Conservation (phyloP, 371 early-diverging fungal species). For the Mortierella sp. region DNA sequence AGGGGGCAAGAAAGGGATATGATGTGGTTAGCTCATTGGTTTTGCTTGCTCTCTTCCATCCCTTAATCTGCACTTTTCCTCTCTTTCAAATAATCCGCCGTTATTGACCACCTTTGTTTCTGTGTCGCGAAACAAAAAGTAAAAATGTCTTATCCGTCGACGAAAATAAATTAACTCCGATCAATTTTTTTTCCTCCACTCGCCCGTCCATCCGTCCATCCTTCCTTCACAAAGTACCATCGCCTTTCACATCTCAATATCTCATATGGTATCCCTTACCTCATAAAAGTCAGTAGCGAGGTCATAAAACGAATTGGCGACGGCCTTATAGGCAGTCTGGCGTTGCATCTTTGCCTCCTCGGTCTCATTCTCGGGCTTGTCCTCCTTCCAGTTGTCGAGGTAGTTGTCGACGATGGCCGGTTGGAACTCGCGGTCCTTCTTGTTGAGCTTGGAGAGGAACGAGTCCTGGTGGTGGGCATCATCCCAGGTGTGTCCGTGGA, state of each 20-base stretch:
- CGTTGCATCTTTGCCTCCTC: constrained; percentile 60
- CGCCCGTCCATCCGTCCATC: too few relatives aligned
- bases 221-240: too few relatives aligned
- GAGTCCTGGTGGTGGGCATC: constrained; percentile 24
- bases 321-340: constrained; percentile 71
- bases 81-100: not conserved
- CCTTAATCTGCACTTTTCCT: too few relatives aligned
- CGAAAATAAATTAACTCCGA: too few relatives aligned
- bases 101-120: too few relatives aligned
- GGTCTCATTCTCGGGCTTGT: constrained; percentile 46
- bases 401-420: constrained; percentile 70
- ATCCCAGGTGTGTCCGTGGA: constrained; percentile 33
- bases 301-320: constrained; percentile 87
- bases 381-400: constrained; percentile 72
- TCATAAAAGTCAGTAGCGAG: constrained; percentile 90
- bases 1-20: not conserved
- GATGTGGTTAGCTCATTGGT: not conserved
- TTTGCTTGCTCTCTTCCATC: too few relatives aligned
- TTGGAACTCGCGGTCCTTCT: constrained; percentile 69
- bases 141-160: too few relatives aligned
- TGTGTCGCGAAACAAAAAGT: too few relatives aligned
- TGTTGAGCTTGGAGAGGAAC: constrained; percentile 33
- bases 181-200: too few relatives aligned
- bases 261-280: constrained; percentile 54
- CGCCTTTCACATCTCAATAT: too few relatives aligned